A percentile compares a stretch with the other conserved stretches of the same genome.
Conservation (phyloP, 805 yeast species). For the Myxozyma kluyveri region DNA sequence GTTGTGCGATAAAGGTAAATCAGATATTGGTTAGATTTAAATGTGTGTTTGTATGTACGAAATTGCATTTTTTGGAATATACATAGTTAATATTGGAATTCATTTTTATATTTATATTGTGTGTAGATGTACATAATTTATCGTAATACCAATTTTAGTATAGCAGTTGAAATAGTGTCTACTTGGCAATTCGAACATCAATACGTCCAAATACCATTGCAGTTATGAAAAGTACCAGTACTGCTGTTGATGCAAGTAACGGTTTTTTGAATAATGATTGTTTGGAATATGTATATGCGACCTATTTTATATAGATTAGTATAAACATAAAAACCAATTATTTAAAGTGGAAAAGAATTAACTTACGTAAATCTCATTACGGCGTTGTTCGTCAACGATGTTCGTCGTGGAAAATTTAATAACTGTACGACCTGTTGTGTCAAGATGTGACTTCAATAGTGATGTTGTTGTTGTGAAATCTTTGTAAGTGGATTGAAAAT, state of each 20-base stretch:
- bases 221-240: conserved; percentile 50
- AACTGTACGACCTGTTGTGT: conserved; percentile 74
- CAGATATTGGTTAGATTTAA: too few species aligned
- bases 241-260: conserved; percentile 49
- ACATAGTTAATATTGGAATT: too few species aligned
- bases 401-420: conserved; percentile 58
- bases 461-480: conserved; percentile 39
- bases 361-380: conserved; percentile 54
- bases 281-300: conserved; percentile 54
- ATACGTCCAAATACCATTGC: conserved; percentile 39
- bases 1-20: too few species aligned
- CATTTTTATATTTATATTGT: too few species aligned
- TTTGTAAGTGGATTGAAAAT: conserved; percentile 1
- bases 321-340: too few species aligned
- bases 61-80: too few species aligned
- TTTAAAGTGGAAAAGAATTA: too few species aligned
- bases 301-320: not conserved
- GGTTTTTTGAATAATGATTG: conserved; percentile 63
- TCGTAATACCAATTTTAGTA: too few species aligned
- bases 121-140: too few species aligned
- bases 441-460: conserved; percentile 53
- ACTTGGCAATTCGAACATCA: conserved; percentile 17
- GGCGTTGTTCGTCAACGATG: conserved; percentile 65
- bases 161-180: too few species aligned
- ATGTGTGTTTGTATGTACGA: too few species aligned